Evolutionary conservation across 176 grass and related monocot genomes (phyloP), one percentile per base, ranked within the genome.

Genomic region (Cenchrus fungigraminus): DNA sequence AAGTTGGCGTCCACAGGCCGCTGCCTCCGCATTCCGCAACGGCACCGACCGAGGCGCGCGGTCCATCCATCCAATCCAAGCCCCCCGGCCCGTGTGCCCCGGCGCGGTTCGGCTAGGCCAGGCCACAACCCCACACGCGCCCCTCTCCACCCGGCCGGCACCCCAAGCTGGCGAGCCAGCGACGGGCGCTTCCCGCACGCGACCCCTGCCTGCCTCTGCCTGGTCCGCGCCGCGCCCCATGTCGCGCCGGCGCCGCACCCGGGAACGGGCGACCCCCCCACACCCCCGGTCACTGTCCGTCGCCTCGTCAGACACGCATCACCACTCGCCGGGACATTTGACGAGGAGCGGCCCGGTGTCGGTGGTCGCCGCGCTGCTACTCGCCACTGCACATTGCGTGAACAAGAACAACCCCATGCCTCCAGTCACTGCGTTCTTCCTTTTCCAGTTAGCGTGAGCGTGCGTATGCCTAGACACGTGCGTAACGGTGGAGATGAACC

Each of bases 301-400:
- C 45, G 70, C 46, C 45, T 73, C 70, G 12, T 73, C 45, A 73
- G 20, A 19, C 70, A 29, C 70, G 53, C 40, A 31, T 31, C 74
- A n/a, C 56, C 56, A 15, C 52, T 4, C 17, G 4, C 42, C 40
- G 28, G 31, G 31, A 32, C 31, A 2, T 16, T 47, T n/a, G 70
- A 81, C 70, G 72, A 86, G 34, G 63, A 5, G 60, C 9, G 9
- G 12, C 0, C 37, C 19, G 31, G 77, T 85, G 87, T 86, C 83
- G 83, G 83, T 86, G 78, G 47, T 51, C 61, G 68, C 7, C 4
- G 9, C 19, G 12, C 53, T 72, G 12, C 25, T 54, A 0, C 17
- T 32, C 7, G 12, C 20, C 12, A 8, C 74, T 9, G 59, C 64
- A 78, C 3, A 70, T 60, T 0, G 12, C 37, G 1, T 37, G 63